phyloP scores from a whole-genome alignment of 495 filamentous ascomycete genomes.

The Hypomontagnella monticulosa region DNA sequence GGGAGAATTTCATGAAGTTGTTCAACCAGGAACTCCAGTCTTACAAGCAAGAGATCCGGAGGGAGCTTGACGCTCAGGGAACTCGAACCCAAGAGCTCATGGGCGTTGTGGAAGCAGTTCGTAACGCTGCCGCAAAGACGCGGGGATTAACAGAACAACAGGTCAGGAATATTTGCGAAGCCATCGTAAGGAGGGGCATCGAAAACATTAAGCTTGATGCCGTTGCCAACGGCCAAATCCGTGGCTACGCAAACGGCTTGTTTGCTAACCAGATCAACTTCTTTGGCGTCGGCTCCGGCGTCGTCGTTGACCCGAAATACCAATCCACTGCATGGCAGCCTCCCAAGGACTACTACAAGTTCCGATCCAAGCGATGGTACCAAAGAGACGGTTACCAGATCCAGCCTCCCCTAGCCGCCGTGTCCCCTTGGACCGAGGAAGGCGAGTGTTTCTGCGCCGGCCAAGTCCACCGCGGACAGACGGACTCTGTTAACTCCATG shows the following conservation, averaged over 20 bases:
- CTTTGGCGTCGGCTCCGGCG: conserved; percentile 51
- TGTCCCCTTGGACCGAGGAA: conserved; percentile 66
- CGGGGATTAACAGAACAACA: conserved; percentile 23
- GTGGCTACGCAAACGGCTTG: conserved; percentile 36
- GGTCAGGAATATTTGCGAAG: conserved; percentile 44
- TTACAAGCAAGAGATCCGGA: conserved; percentile 40
- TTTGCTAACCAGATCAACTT: conserved; percentile 54
- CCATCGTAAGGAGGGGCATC: conserved; percentile 47
- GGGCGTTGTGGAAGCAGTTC: conserved; percentile 14
- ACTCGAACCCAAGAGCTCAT: conserved; percentile 32
- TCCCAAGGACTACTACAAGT: conserved; percentile 14
- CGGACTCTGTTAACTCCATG: conserved; percentile 53
- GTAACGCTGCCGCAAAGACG: not conserved
- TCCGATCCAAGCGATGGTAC: conserved; percentile 36
- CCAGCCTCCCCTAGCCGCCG: conserved; percentile 53
- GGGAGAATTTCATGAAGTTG: conserved; percentile 45
- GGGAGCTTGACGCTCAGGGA: conserved; percentile 36
- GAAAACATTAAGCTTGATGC: conserved; percentile 49
- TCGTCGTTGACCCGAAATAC: conserved; percentile 40
- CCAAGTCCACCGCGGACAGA: conserved; percentile 31
- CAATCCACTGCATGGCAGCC: conserved; percentile 44
- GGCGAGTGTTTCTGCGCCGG: conserved; percentile 75
- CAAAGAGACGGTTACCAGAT: conserved; percentile 29
- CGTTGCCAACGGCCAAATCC: conserved; percentile 42
- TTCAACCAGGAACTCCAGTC: conserved; percentile 22